Evolutionary conservation across 2,329 filamentous ascomycete species (phyloP), one percentile per base, ranked within the genome.

Genomic region (Ascochyta koolunga): DNA sequence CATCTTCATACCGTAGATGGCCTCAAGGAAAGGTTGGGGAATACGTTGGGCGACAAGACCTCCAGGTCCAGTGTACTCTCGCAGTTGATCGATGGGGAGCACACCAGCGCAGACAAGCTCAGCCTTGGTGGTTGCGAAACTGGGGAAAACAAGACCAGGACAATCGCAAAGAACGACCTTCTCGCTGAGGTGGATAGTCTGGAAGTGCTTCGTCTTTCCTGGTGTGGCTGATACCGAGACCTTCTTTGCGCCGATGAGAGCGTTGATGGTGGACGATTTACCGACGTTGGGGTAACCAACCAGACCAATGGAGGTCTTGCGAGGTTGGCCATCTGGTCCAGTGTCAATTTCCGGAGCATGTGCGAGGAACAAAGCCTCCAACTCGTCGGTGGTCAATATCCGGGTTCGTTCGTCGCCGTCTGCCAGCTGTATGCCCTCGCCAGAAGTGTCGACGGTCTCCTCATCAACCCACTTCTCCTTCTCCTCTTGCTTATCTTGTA

Each of bases 231-330:
- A 99, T 33, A 99, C 96, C 0, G 93, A 98, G 5, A 99, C 95
- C 79, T 98, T 99, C 80, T 98, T 99, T 50, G 95, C 88, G 44
- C 96, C 96, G 54, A 98, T 93, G n/a, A 99, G 84, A 36, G 95
- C 93, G 79, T 99, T 99, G 82, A 99, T 99, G 15, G 95, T 99
- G 42, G 93, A 97, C 1, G 96, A 99, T 79, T 99, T 99, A 78
- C 95, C 95, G 60, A 99, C 95, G 79, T 99, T 99, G 69, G 95
- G 95, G 77, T 99, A 99, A 54, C 95, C 95, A 32, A 99, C 95
- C 18, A 99, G 82, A 66, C 95, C 95, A 64, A 99, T 95, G 61
- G 91, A 87, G 4, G 93, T 88, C 75, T 96, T 97, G 48, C 81
- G 77, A 54, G 78, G 80, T 33, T 78, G 73, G 24, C 70, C 67